Conservation (phyloP, 2,329 filamentous ascomycete species). For the Aurifilum marmelostoma region DNA sequence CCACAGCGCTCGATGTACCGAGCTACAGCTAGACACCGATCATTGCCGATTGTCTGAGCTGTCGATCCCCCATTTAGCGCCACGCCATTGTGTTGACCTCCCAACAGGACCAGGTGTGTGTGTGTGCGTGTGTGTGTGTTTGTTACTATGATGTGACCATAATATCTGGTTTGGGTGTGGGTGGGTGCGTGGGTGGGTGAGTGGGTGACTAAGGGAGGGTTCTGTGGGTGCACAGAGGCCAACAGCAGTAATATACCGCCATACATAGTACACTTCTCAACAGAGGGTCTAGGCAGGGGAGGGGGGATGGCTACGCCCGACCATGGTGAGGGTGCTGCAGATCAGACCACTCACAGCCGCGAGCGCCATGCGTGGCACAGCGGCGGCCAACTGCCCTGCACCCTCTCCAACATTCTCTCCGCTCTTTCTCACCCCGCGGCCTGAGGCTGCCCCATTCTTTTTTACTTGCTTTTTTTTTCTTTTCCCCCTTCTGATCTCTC, state of each 20-base stretch:
- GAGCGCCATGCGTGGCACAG: slow-evolving; percentile 22
- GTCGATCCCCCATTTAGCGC: slow-evolving; percentile 11
- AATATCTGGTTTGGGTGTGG: background rate
- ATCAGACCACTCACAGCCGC: slow-evolving; percentile 23
- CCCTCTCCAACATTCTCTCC: slow-evolving; percentile 1
- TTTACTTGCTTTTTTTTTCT: background rate
- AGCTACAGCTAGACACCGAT: background rate
- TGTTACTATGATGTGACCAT: background rate
- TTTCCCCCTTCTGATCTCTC: background rate
- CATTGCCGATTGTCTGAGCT: slow-evolving; percentile 14
- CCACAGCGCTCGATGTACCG: background rate
- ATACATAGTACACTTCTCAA: background rate
- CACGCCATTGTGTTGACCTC: background rate
- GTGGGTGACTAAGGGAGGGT: background rate
- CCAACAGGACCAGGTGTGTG: background rate
- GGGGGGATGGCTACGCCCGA: slow-evolving; percentile 4
- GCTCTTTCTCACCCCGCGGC: background rate
- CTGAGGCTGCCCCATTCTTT: slow-evolving; percentile 2
- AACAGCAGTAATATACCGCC: slow-evolving; percentile 7
- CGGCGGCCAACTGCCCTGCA: slow-evolving; percentile 18
- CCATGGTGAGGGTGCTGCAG: slow-evolving; percentile 14
- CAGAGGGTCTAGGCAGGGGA: slow-evolving; percentile 4
- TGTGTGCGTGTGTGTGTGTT: background rate
- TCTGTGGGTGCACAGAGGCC: slow-evolving; percentile 19
- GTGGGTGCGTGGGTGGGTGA: background rate